Percentiles rank a stretch among this genome's conserved stretches.
Evolutionary conservation across 345 rosid species (phyloP).

Genomic region (Mallotus nudiflorus): DNA sequence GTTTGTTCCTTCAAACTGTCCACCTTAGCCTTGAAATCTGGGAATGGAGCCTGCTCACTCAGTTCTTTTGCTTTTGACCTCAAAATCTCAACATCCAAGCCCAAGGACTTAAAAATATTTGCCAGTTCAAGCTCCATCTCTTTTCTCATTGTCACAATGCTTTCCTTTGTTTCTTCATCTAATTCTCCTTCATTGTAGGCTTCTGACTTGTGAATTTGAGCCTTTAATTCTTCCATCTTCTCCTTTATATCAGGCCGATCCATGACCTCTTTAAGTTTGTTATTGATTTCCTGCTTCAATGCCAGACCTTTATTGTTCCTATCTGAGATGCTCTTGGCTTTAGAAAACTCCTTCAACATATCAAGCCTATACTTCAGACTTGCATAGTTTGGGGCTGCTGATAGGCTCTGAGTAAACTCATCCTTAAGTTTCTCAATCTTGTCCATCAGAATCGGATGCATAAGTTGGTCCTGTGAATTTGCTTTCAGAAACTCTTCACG

Average conservation of each 20-base stretch:
- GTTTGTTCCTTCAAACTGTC: slow-evolving; percentile 57
- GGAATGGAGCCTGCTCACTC: slow-evolving; percentile 33
- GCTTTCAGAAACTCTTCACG: slow-evolving; percentile 54
- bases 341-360: slow-evolving; percentile 67
- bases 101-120: slow-evolving; percentile 50
- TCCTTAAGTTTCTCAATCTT: slow-evolving; percentile 65
- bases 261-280: slow-evolving; percentile 58
- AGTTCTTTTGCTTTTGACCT: slow-evolving; percentile 36
- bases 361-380: slow-evolving; percentile 65
- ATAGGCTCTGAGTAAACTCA: slow-evolving; percentile 53
- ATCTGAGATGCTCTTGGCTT: slow-evolving; percentile 49
- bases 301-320: slow-evolving; percentile 31
- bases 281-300: slow-evolving; percentile 51
- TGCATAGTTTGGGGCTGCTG: slow-evolving; percentile 59
- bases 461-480: slow-evolving; percentile 51
- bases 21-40: slow-evolving; percentile 40
- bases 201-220: slow-evolving; percentile 47
- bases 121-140: slow-evolving; percentile 59
- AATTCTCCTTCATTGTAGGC: slow-evolving; percentile 55
- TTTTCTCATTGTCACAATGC: slow-evolving; percentile 41
- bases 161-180: slow-evolving; percentile 56
- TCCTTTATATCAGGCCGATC: slow-evolving; percentile 59
- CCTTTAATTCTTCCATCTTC: slow-evolving; percentile 61
- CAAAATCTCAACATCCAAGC: slow-evolving; percentile 52
- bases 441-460: slow-evolving; percentile 55